A percentile compares a stretch with the other conserved stretches of the same genome.
Evolutionary conservation across 495 filamentous ascomycete species (phyloP).

Genomic region (Aspergillus cavernicola): DNA sequence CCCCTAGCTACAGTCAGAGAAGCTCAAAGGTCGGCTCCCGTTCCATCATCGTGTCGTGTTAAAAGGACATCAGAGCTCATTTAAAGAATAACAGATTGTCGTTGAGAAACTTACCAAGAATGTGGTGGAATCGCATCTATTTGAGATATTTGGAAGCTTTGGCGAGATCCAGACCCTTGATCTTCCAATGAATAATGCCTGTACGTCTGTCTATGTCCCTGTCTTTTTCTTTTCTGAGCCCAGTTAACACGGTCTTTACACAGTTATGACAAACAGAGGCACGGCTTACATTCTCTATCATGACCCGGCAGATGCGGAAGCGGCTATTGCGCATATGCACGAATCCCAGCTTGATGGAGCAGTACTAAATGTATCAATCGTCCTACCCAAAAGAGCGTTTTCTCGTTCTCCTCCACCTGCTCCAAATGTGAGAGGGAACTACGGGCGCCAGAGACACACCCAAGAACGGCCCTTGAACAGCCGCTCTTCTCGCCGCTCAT

Average conservation of each 20-base stretch:
- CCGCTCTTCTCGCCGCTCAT: conserved; percentile 27
- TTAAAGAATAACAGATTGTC: conserved; percentile 61
- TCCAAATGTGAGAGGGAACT: conserved; percentile 24
- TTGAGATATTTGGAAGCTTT: conserved; percentile 89
- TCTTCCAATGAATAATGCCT: conserved; percentile 81
- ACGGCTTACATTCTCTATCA: conserved; percentile 91
- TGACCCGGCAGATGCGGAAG: conserved; percentile 73
- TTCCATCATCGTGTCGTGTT: conserved; percentile 2
- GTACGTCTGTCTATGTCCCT: conserved; percentile 66
- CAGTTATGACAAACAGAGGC: conserved; percentile 87
- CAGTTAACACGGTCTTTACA: conserved; percentile 10
- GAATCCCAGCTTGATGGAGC: conserved; percentile 93
- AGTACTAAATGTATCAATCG: conserved; percentile 86
- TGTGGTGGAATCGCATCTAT: conserved; percentile 80
- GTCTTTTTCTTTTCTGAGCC: not conserved
- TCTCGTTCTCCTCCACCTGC: conserved; percentile 48
- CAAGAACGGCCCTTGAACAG: conserved; percentile 28
- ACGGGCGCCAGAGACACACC: conserved; percentile 31
- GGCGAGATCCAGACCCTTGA: conserved; percentile 83
- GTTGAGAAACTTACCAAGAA: conserved; percentile 97
- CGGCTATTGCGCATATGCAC: conserved; percentile 95
- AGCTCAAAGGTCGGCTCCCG: conserved; percentile 55
- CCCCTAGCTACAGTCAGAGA: conserved; percentile 37
- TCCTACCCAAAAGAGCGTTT: conserved; percentile 72
- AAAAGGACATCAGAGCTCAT: not conserved